Conservation (phyloP, 2,329 filamentous ascomycete genomes). For the Trichophyton schoenleinii region DNA sequence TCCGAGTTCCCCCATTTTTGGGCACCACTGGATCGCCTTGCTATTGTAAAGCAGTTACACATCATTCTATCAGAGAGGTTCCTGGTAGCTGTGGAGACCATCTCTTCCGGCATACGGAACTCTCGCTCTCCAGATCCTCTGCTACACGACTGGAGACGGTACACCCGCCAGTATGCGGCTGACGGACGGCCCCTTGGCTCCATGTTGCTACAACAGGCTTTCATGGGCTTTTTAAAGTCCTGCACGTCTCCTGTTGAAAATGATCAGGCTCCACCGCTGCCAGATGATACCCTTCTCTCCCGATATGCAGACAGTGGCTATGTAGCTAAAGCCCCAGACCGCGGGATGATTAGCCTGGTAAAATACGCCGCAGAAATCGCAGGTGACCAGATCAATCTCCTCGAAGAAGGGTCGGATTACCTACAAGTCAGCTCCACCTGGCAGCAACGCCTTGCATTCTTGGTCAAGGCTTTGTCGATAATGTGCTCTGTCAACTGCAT, state of each 20-base stretch:
- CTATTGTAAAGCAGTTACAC: conserved; percentile 58
- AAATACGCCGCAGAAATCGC: conserved; percentile 58
- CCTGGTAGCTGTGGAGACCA: conserved; percentile 73
- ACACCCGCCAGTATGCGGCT: conserved; percentile 68
- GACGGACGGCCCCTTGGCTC: conserved; percentile 72
- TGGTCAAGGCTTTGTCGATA: conserved; percentile 71
- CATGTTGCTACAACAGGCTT: conserved; percentile 79
- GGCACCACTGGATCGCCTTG: conserved; percentile 59
- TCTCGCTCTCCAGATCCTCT: conserved; percentile 52
- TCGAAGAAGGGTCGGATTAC: conserved; percentile 86
- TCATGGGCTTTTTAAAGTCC: conserved; percentile 71
- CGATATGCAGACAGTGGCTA: conserved; percentile 52
- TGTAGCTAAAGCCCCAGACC: conserved; percentile 29
- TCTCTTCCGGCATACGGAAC: conserved; percentile 81
- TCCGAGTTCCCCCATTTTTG: conserved; percentile 71
- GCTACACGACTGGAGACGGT: conserved; percentile 76
- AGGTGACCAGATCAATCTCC: conserved; percentile 66
- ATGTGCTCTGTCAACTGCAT: conserved; percentile 77
- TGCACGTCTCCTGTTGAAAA: conserved; percentile 61
- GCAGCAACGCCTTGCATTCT: conserved; percentile 75
- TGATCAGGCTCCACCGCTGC: conserved; percentile 44
- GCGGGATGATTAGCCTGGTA: conserved; percentile 27
- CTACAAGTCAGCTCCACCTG: conserved; percentile 70
- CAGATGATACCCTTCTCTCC: conserved; percentile 57
- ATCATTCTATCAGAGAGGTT: conserved; percentile 71